phyloP scores from a whole-genome alignment of 441 rosid species.

The Gossypium trilobum region DNA sequence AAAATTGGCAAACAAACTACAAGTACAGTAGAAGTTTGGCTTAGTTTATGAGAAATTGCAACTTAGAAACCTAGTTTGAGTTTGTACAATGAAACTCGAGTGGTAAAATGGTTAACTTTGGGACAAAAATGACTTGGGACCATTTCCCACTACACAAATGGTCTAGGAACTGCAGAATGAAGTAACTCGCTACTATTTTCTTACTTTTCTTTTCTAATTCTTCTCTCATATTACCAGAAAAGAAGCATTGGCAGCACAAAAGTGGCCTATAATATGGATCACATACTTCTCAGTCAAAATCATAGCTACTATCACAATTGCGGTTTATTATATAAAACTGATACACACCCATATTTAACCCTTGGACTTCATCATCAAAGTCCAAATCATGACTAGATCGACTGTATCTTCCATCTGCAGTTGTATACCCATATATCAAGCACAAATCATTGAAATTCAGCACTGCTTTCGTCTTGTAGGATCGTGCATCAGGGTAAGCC shows the following conservation, averaged over 20 bases:
- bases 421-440: conserved; percentile 61
- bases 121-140: neutral
- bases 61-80: neutral
- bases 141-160: neutral
- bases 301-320: neutral
- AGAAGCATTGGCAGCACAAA: neutral
- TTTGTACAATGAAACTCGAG: neutral
- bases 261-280: neutral
- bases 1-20: neutral
- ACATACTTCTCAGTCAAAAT: neutral
- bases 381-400: conserved; percentile 79
- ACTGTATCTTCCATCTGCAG: conserved; percentile 91
- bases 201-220: neutral
- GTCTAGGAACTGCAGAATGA: neutral
- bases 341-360: conserved; percentile 43
- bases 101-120: neutral
- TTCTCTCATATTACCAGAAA: neutral
- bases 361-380: conserved; percentile 57
- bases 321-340: conserved; percentile 7
- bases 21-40: neutral
- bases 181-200: neutral
- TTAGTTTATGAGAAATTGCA: neutral
- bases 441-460: conserved; percentile 64
- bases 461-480: conserved; percentile 63
- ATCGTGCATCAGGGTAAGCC: conserved; percentile 68